Conservation (phyloP, 2,329 filamentous ascomycete species). For the Pestalotiopsis fici region DNA sequence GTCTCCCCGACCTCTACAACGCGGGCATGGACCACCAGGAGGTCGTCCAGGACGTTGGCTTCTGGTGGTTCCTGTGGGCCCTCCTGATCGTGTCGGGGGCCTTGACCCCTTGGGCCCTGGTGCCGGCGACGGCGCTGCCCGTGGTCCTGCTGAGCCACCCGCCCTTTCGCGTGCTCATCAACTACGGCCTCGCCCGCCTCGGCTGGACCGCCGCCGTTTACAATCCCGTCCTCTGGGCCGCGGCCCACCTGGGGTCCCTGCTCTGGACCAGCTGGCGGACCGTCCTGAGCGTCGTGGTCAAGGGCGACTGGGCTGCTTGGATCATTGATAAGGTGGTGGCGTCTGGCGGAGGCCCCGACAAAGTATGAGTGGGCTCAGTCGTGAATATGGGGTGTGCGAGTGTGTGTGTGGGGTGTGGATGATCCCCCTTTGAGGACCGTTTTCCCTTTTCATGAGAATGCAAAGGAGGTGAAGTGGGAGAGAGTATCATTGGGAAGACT, state of each 20-base stretch:
- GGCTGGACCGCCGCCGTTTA: constrained; percentile 9
- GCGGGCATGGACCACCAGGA: constrained; percentile 2
- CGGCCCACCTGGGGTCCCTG: background rate
- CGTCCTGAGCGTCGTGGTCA: background rate
- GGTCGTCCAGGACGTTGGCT: constrained; percentile 18
- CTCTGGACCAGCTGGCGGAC: background rate
- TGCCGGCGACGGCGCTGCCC: constrained; percentile 2
- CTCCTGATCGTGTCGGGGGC: constrained; percentile 11
- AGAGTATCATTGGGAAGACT: background rate
- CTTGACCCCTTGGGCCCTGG: constrained; percentile 4
- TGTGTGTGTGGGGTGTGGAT: too few relatives aligned
- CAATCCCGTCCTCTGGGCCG: constrained; percentile 2
- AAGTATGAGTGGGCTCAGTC: background rate
- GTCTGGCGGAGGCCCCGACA: background rate
- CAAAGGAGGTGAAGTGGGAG: background rate
- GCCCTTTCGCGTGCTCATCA: constrained; percentile 4
- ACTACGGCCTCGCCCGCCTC: constrained; percentile 8
- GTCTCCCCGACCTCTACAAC: too few relatives aligned
- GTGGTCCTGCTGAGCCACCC: constrained; percentile 8
- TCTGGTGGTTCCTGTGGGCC: constrained; percentile 23
- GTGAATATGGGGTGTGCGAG: background rate
- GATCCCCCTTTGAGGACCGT: too few relatives aligned
- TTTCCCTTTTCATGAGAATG: too few relatives aligned
- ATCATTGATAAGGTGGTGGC: background rate
- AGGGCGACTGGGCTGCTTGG: background rate